Evolutionary conservation across 2,329 filamentous ascomycete species (phyloP).

Genomic region (Aureobasidium sp.): DNA sequence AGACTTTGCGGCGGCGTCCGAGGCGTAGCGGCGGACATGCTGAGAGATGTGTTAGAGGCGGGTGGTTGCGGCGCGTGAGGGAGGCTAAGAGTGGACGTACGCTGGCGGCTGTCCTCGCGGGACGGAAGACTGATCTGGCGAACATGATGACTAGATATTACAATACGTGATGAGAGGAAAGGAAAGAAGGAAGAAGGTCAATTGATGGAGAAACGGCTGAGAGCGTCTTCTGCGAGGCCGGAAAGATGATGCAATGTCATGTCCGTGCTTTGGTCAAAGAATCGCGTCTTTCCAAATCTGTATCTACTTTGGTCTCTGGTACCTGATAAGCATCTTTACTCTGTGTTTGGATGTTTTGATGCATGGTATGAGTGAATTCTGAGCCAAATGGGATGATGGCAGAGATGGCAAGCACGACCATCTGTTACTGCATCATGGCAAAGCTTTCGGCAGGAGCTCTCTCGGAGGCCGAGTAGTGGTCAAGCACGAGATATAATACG

Average conservation of each 20-base stretch:
- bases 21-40: constrained; percentile 68
- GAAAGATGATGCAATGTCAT: constrained; percentile 5
- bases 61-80: constrained; percentile 2
- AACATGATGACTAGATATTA: constrained; percentile 32
- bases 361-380: too few relatives aligned
- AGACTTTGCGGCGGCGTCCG: constrained; percentile 47
- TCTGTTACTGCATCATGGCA: neutral
- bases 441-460: neutral
- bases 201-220: constrained; percentile 1
- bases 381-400: neutral
- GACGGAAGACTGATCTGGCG: constrained; percentile 37
- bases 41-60: constrained; percentile 26
- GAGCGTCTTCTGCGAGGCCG: constrained; percentile 1
- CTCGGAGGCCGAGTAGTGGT: neutral
- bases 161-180: neutral
- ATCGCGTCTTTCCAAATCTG: neutral
- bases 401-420: neutral
- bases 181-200: neutral
- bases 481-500: neutral
- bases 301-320: neutral
- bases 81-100: constrained; percentile 24
- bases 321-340: neutral
- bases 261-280: neutral
- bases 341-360: neutral
- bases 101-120: constrained; percentile 28